These are phyloP conservation scores for Cyclocybe cylindracea DNA, from an alignment of 768 basidiomycete genomes.

Conservation along the genomic window DNA sequence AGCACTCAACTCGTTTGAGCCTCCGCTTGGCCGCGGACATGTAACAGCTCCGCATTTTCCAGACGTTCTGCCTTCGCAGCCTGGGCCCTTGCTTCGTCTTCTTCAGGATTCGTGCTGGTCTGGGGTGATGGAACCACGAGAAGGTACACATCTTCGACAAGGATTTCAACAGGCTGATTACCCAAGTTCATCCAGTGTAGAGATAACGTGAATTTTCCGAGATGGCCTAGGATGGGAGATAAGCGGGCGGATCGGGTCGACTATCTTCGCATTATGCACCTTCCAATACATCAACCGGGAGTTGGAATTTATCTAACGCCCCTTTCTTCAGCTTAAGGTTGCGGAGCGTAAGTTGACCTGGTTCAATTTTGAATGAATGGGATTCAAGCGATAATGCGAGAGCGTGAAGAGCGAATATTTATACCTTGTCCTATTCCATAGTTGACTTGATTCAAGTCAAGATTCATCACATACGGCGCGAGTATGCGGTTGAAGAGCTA, in stretches of 20 bases:
- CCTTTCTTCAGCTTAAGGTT: conserved; percentile 90
- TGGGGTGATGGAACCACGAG: conserved; percentile 84
- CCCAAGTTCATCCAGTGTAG: conserved; percentile 89
- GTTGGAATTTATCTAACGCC: conserved; percentile 90
- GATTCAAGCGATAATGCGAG: neutral
- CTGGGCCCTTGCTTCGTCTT: conserved; percentile 82
- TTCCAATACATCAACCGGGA: conserved; percentile 94
- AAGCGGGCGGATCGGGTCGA: too few species aligned
- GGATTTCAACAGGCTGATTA: conserved; percentile 87
- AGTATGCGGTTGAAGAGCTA: conserved; percentile 88
- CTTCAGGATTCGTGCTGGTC: conserved; percentile 69
- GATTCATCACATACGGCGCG: conserved; percentile 93
- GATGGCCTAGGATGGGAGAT: conserved; percentile 53
- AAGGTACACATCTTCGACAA: conserved; percentile 93
- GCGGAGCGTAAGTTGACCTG: conserved; percentile 76
- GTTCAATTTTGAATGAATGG: conserved; percentile 6
- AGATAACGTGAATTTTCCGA: conserved; percentile 84
- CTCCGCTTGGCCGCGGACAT: conserved; percentile 61
- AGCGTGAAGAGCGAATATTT: neutral
- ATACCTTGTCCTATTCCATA: conserved; percentile 88
- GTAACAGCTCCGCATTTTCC: conserved; percentile 83
- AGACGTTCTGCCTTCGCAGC: conserved; percentile 88
- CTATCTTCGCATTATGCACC: conserved; percentile 41
- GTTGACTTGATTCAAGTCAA: conserved; percentile 93
- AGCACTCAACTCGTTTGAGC: conserved; percentile 38